Base-by-base conservation (phyloP, 345 rosid species). In the Populus nigra region DNA sequence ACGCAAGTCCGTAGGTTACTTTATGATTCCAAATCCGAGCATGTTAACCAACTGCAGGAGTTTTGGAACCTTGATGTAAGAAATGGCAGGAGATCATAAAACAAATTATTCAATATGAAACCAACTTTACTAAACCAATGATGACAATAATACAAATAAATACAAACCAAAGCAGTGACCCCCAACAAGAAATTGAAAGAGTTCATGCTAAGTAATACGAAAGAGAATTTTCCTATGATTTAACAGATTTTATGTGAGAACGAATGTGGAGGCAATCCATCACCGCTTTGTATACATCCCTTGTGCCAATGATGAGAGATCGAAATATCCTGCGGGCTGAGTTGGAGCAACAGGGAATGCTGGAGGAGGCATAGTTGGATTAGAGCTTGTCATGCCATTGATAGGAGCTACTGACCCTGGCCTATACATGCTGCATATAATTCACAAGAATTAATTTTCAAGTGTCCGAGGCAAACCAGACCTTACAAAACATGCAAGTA, bases 251-350 rank as follows among this genome's bases (percentile, higher is more conserved):
- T 71, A 18, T 72, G 31, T 9, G 22, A 16, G 8, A 31, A 31
- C 27, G 25, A 65, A 35, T 1, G 36, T 38, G 11, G 0, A 50
- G 6, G 57, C 50, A 76, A 65, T 27, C 9, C 2, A 25, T 75
- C 80, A 89, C 53, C 63, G 81, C 47, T 75, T 89, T 13, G 73
- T 69, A 78, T 80, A 83, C 88, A 85, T 83, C 73, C 89, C 89
- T 77, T 79, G 88, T 2, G 87, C 80, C 74, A 89, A 81, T 2
- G 82, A 83, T 22, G 91, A 87, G 74, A 89, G 86, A 73, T 88
- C 90, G 31, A 83, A 80, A 38, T 87, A 85, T 69, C 74, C 85
- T 67, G 86, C 85, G 0, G 84, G 81, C 18, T 82, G 88, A 43
- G 85, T 41, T 1, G 80, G 85, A 47, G 83, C 73, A 18, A 69